Evolutionary conservation across 2,329 filamentous ascomycete genomes (phyloP), one percentile per base, ranked within the genome.

Genomic region (Cladosporium sphaerospermum): DNA sequence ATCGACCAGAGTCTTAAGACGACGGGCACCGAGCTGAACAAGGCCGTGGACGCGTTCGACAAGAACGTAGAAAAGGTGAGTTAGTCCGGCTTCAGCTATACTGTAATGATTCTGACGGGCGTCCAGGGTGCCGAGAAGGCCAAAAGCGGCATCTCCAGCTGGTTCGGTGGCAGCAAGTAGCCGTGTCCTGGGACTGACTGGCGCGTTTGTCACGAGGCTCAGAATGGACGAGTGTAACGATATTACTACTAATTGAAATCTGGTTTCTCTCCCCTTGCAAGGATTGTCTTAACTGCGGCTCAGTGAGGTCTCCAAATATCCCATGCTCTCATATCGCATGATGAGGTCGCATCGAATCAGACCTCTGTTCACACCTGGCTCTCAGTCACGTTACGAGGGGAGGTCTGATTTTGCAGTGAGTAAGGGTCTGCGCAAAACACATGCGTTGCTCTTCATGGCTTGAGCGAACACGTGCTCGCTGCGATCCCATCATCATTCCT

Each of bases 91-190:
- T 58, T 51, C 52, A 56, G 53, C 2, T 49, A 55, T 44, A 50
- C 53, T 10, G 52, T 44, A 53, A 45, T n/a, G 50, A 44, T 16
- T 33, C 56, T 39, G 50, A 55, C 33, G 28, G 28, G 6, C 9
- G 45, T 91, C 75, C 77, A 88, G 60, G 83, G 84, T 60, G 83
- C 89, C 3, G 73, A 83, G 48, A 86, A 96, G 76, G 87, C 89
- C 42, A 96, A 96, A 83, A 82, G 83, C 64, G 86, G 86, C 59
- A 71, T 95, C 63, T 88, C 86, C 40, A 81, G 86, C 69, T 96
- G 90, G 91, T 95, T 96, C 65, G 85, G 89, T 9, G 23, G 28
- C 39, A 36, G 47, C 14, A 50, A 50, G 39, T 50, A 43, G 34
- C 23, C 16, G 11, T 28, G 39, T 4, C 5, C 39, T 9, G 2